Percentiles rank a stretch among this genome's conserved stretches.
Evolutionary conservation across 129 eudicot genomes (phyloP).

Genomic region (Dittrichia graveolens): DNA sequence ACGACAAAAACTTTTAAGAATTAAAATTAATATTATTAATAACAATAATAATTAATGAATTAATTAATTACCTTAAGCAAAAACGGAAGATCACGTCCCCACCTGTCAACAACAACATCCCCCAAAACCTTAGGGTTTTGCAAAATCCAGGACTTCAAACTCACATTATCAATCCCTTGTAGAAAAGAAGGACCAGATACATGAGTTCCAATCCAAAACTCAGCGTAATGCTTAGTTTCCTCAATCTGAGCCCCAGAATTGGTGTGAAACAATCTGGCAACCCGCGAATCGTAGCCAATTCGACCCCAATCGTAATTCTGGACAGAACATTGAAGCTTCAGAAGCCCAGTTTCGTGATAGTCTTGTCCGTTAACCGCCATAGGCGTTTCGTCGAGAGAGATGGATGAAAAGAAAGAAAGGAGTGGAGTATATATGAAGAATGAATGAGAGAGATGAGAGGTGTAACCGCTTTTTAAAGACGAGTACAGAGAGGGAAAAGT

Average conservation of each 20-base stretch:
- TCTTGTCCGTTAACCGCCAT: slow-evolving; percentile 19
- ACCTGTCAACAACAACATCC: slow-evolving; percentile 63
- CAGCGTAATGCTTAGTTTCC: slow-evolving; percentile 66
- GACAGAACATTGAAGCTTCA: slow-evolving; percentile 70
- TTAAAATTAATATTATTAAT: background rate
- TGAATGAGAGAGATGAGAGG: background rate
- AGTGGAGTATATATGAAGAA: slow-evolving; percentile 9
- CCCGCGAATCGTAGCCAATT: slow-evolving; percentile 62
- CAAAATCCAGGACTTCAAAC: slow-evolving; percentile 68
- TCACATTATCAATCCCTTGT: slow-evolving; percentile 19
- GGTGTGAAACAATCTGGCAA: slow-evolving; percentile 47
- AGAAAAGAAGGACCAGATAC: slow-evolving; percentile 73
- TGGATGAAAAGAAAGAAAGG: background rate
- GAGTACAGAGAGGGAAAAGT: slow-evolving; percentile 44
- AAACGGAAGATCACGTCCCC: slow-evolving; percentile 82
- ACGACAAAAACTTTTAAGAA: background rate
- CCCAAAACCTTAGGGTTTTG: slow-evolving; percentile 78
- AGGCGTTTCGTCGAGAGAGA: background rate
- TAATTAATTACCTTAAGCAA: slow-evolving; percentile 63
- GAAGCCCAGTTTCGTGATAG: slow-evolving; percentile 21
- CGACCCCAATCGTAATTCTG: slow-evolving; percentile 86
- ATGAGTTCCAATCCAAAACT: slow-evolving; percentile 98
- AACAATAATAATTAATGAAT: background rate
- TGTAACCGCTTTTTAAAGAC: slow-evolving; percentile 41
- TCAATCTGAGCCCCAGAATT: slow-evolving; percentile 52